Conservation (phyloP, 495 filamentous ascomycete genomes). For the Aspergillus baeticus region DNA sequence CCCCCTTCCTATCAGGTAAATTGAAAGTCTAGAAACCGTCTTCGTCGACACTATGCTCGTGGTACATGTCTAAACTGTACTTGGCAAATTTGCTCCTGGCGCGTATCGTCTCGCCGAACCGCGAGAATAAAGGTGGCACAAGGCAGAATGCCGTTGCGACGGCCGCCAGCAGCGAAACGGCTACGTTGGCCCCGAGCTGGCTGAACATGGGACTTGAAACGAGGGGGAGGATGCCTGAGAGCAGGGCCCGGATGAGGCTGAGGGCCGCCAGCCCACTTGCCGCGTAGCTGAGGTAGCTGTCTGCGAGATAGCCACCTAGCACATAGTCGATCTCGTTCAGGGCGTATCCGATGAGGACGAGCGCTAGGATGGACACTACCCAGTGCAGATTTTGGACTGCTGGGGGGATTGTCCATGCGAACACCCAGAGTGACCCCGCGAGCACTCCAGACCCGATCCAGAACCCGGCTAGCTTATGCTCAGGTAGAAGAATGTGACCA, state of each 20-base stretch:
- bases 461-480: conserved; percentile 53
- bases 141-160: conserved; percentile 47
- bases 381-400: conserved; percentile 30
- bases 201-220: conserved; percentile 47
- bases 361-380: conserved; percentile 41
- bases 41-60: conserved; percentile 28
- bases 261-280: conserved; percentile 53
- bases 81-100: conserved; percentile 48
- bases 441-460: conserved; percentile 46
- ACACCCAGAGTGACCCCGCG: conserved; percentile 49
- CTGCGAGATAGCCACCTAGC: conserved; percentile 53
- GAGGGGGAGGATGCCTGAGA: conserved; percentile 48
- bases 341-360: conserved; percentile 50
- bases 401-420: conserved; percentile 53
- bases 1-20: background rate
- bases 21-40: conserved; percentile 20
- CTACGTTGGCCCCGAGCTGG: conserved; percentile 42
- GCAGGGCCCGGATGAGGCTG: conserved; percentile 43
- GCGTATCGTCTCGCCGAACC: conserved; percentile 45
- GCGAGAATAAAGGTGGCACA: conserved; percentile 43
- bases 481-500: conserved; percentile 35
- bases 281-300: conserved; percentile 53
- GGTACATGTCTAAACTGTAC: conserved; percentile 43
- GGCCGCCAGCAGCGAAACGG: conserved; percentile 43
- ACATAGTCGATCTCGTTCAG: conserved; percentile 53